Evolutionary conservation across 2,329 filamentous ascomycete species (phyloP), one percentile per base, ranked within the genome.

Genomic region (Fusarium circinatum): DNA sequence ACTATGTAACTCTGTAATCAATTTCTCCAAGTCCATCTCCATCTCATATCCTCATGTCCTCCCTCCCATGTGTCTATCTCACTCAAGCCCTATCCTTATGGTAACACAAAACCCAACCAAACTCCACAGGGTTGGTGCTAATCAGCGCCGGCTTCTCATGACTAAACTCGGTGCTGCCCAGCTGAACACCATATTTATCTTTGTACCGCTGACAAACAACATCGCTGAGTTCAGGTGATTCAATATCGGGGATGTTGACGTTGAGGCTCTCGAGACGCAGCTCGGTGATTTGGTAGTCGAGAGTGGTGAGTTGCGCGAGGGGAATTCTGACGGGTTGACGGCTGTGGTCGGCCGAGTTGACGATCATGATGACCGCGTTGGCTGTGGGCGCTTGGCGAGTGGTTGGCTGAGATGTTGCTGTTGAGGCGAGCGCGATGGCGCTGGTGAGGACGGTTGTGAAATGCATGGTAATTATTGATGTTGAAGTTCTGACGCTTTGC

Each of bases 121-220:
- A 68, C 8, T 71, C 71, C 26, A 73, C 70, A 10, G 71, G 71
- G 15, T 74, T 73, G n/a, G 71, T 73, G n/a, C 57, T 68, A 5
- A 73, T 45, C 6, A 67, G 49, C 14, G 71, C 70, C 22, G 71
- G 66, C 5, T 74, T 71, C 5, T 32, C 62, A 18, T 74, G 39
- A 0, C 34, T 56, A 15, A 73, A 74, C 48, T 73, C 71, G 5
- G 58, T 6, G 11, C 71, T 74, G 1, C 71, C 71, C 20, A 71
- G 57, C 39, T 71, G 71, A 5, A 73, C 47, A 13, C 70, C 71
- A n/a, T 71, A 71, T 47, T 24, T 68, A 63, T 73, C 71, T 1
- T 52, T 38, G n/a, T 73, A 73, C 15, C 66, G n/a, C 49, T 73
- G 71, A 22, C 71, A 73, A 4, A 71, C 45, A 17, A 73, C 49